Conservation (phyloP, 306 rosid species). For the Mimosa pudica region DNA sequence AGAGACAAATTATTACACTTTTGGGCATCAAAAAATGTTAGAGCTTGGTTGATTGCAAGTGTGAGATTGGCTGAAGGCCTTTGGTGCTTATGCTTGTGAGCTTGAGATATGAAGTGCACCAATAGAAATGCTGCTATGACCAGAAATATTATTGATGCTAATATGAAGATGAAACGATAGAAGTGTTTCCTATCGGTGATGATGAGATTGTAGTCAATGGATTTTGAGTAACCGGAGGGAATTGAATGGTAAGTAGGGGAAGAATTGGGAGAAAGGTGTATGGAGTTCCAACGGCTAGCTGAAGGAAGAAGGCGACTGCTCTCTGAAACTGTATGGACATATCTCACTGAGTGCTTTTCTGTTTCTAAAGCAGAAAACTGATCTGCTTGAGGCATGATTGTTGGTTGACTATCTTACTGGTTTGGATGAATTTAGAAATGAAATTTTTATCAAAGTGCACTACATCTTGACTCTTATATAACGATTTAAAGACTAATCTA, state of each 20-base stretch:
- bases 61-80: conserved; percentile 52
- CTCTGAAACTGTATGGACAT: conserved; percentile 53
- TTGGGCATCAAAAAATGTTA: conserved; percentile 76
- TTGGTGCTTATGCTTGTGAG: conserved; percentile 43
- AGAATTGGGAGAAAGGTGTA: conserved; percentile 47
- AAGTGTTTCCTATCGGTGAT: conserved; percentile 53
- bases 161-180: conserved; percentile 47
- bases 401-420: background rate
- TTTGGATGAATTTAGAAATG: background rate
- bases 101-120: conserved; percentile 49
- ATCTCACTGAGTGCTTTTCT: conserved; percentile 41
- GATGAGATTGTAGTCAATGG: conserved; percentile 52
- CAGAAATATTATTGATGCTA: conserved; percentile 32
- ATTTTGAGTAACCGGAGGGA: conserved; percentile 58
- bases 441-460: conserved; percentile 5
- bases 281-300: conserved; percentile 57
- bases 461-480: background rate
- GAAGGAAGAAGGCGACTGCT: conserved; percentile 62
- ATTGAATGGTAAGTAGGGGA: conserved; percentile 50
- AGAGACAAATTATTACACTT: conserved; percentile 53
- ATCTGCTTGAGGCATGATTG: conserved; percentile 40
- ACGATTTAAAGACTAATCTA: conserved; percentile 8
- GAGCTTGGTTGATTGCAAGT: conserved; percentile 70
- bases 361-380: conserved; percentile 29
- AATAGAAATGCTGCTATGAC: conserved; percentile 47